A percentile compares a stretch with the other conserved stretches of the same genome.
phyloP scores from a whole-genome alignment of 2,329 filamentous ascomycete species.

The Ophiocordyceps unilateralis region DNA sequence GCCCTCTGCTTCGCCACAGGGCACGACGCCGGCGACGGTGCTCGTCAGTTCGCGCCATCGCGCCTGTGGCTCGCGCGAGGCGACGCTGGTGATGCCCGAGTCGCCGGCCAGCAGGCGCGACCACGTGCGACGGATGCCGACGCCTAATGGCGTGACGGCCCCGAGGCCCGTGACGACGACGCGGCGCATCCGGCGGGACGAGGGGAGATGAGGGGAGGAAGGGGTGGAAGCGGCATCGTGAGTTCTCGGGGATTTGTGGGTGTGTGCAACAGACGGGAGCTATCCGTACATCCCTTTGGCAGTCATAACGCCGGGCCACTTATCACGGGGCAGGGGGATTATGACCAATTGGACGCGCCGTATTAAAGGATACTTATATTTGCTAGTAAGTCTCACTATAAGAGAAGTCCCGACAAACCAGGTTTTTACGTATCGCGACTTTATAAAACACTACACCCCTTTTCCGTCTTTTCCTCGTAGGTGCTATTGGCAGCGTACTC shows the following conservation, averaged over 20 bases:
- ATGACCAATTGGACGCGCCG: no score
- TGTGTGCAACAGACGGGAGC: no score
- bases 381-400: no score
- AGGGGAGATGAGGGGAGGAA: background rate
- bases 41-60: constrained; percentile 61
- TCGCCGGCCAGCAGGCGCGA: constrained; percentile 59
- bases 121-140: constrained; percentile 68
- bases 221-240: background rate
- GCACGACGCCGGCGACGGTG: constrained; percentile 71
- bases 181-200: constrained; percentile 36
- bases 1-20: constrained; percentile 24
- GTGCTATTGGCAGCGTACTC: no score
- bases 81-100: constrained; percentile 64
- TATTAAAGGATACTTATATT: no score
- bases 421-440: no score
- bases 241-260: background rate
- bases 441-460: no score
- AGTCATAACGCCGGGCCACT: no score
- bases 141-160: constrained; percentile 66
- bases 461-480: no score
- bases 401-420: no score
- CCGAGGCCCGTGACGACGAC: constrained; percentile 76
- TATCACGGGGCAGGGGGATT: no score
- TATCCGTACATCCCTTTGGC: background rate
- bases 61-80: constrained; percentile 34